Evolutionary conservation across 306 rosid genomes (phyloP).

Genomic region (Macrotyloma uniflorum): DNA sequence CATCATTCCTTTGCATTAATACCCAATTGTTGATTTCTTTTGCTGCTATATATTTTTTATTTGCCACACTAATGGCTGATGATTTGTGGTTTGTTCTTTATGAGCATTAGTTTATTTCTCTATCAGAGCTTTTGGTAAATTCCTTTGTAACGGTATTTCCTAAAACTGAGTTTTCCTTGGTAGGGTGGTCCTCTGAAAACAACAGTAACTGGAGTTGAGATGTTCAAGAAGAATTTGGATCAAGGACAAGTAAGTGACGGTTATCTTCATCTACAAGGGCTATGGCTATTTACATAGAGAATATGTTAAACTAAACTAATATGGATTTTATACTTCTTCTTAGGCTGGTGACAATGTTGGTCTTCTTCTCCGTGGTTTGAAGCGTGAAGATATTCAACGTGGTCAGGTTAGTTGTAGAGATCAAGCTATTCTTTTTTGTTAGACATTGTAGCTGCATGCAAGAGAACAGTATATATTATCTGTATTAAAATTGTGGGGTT

Average conservation of each 20-base stretch:
- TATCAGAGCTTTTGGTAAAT: not conserved
- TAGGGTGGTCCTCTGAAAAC: conserved; percentile 87
- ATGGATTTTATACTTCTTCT: conserved; percentile 34
- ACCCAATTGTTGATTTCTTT: conserved; percentile 6
- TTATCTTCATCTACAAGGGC: conserved; percentile 11
- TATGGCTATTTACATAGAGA: conserved; percentile 27
- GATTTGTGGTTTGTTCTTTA: conserved; percentile 14
- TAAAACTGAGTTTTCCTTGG: conserved; percentile 36
- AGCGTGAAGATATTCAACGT: conserved; percentile 93
- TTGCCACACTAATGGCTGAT: conserved; percentile 10
- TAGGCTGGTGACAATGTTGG: conserved; percentile 99
- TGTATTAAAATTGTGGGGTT: not conserved
- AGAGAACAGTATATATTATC: not conserved
- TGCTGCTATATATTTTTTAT: conserved; percentile 1
- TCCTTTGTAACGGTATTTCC: conserved; percentile 21
- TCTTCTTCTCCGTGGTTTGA: conserved; percentile 98
- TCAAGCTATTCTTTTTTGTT: conserved; percentile 10
- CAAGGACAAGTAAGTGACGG: conserved; percentile 81
- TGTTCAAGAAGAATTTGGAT: conserved; percentile 98
- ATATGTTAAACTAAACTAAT: conserved; percentile 34
- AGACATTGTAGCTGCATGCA: conserved; percentile 22
- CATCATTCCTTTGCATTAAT: conserved; percentile 24
- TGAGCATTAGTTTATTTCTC: conserved; percentile 9
- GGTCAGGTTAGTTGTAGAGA: conserved; percentile 74
- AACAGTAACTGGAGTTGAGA: conserved; percentile 97